Evolutionary conservation across 805 yeast species (phyloP).

Genomic region (Saturnispora silvae): DNA sequence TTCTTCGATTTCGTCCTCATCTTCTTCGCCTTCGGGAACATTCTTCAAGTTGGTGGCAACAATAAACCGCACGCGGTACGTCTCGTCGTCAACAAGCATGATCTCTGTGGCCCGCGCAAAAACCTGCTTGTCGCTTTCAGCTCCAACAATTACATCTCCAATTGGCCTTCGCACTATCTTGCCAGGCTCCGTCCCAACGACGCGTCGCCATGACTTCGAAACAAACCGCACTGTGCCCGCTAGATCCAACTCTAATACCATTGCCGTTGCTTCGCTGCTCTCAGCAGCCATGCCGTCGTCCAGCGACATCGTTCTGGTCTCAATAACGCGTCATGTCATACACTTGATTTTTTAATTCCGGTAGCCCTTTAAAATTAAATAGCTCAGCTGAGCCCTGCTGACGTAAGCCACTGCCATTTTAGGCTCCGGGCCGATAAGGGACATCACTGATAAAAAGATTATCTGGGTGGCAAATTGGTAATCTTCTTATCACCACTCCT

Average conservation of each 20-base stretch:
- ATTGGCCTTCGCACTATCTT: slow-evolving; percentile 51
- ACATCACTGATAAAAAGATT: no score
- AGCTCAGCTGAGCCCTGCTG: not conserved
- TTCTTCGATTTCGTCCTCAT: not conserved
- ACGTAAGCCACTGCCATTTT: not conserved
- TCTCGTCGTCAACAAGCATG: slow-evolving; percentile 64
- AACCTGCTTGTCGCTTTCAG: slow-evolving; percentile 51
- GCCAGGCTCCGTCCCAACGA: slow-evolving; percentile 56
- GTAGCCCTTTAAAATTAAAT: no score
- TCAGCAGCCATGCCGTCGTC: no score
- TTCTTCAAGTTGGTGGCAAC: slow-evolving; percentile 28
- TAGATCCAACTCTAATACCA: slow-evolving; percentile 72
- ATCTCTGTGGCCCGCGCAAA: slow-evolving; percentile 59
- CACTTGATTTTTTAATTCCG: no score
- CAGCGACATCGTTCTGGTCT: no score
- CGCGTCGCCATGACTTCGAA: slow-evolving; percentile 65
- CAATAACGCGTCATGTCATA: no score
- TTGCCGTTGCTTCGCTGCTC: not conserved
- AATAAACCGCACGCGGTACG: slow-evolving; percentile 66
- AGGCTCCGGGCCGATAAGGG: not conserved
- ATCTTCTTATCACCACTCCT: not conserved
- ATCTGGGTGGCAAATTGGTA: no score
- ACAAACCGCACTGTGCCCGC: slow-evolving; percentile 70
- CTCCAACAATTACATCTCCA: slow-evolving; percentile 54
- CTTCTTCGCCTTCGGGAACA: not conserved